A percentile compares a stretch with the other conserved stretches of the same genome.
phyloP scores from a whole-genome alignment of 2,329 filamentous ascomycete species.

The Aspergillus piperis region DNA sequence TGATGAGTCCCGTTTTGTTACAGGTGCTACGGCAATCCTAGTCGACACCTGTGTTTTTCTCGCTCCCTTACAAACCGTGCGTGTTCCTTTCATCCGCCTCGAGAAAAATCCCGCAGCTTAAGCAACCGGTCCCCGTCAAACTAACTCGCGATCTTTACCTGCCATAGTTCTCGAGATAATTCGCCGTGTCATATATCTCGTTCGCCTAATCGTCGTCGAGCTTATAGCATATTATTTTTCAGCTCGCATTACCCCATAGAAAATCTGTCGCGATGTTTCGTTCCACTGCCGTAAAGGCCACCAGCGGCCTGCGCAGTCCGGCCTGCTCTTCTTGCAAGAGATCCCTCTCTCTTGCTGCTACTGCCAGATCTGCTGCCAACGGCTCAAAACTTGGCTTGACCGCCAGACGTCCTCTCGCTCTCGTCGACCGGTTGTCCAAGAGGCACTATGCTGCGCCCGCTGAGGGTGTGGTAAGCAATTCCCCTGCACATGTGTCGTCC shows the following conservation, averaged over 20 bases:
- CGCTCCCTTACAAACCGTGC: constrained; percentile 14
- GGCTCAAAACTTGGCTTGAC: constrained; percentile 39
- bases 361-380: constrained; percentile 30
- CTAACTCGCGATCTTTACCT: constrained; percentile 7
- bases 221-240: not conserved
- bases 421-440: constrained; percentile 41
- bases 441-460: constrained; percentile 61
- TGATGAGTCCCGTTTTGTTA: constrained; percentile 41
- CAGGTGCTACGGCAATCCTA: constrained; percentile 45
- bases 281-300: constrained; percentile 43
- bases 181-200: constrained; percentile 1
- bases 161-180: constrained; percentile 5
- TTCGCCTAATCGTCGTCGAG: not conserved
- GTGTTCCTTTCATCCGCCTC: constrained; percentile 27
- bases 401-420: constrained; percentile 45
- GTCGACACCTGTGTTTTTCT: constrained; percentile 41
- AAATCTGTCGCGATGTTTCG: constrained; percentile 43
- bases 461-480: constrained; percentile 60
- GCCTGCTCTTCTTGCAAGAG: constrained; percentile 35
- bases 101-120: constrained; percentile 19
- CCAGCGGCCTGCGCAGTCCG: constrained; percentile 40
- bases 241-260: constrained; percentile 7
- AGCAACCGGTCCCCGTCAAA: constrained; percentile 5
- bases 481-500: not conserved
- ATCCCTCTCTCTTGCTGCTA: constrained; percentile 37